These are phyloP conservation scores for Amanita exitialis DNA, from an alignment of 768 basidiomycete species.

Conservation along the genomic window DNA sequence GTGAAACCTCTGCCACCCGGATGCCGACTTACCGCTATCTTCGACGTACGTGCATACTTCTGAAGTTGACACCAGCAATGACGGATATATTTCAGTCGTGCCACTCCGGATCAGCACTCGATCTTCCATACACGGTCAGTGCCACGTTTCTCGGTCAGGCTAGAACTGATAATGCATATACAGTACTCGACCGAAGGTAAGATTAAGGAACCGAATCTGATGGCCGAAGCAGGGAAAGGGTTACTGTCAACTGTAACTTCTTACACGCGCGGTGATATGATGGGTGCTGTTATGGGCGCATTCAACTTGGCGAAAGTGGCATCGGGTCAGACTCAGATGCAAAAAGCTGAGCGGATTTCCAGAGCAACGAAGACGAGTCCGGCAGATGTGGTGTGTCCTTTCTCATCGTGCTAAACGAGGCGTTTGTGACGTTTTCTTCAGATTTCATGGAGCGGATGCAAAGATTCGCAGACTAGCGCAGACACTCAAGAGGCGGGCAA, in stretches of 20 bases:
- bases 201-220: slow-evolving; percentile 88
- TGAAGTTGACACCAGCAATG: not conserved
- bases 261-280: slow-evolving; percentile 72
- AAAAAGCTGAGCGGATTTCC: slow-evolving; percentile 50
- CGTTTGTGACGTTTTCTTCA: slow-evolving; percentile 14
- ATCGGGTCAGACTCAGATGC: slow-evolving; percentile 58
- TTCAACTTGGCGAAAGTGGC: slow-evolving; percentile 68
- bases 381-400: slow-evolving; percentile 69
- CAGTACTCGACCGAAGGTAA: slow-evolving; percentile 94
- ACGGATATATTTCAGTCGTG: slow-evolving; percentile 43
- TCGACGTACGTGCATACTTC: slow-evolving; percentile 42
- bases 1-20: slow-evolving; percentile 74
- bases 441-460: slow-evolving; percentile 85
- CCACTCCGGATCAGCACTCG: slow-evolving; percentile 83
- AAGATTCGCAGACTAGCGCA: slow-evolving; percentile 76
- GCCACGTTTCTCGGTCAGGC: not conserved
- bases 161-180: not conserved
- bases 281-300: slow-evolving; percentile 67
- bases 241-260: slow-evolving; percentile 69
- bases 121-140: slow-evolving; percentile 59
- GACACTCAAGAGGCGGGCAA: slow-evolving; percentile 58
- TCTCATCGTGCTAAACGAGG: not conserved
- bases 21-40: slow-evolving; percentile 81
- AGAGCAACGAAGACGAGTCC: slow-evolving; percentile 62
- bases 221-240: slow-evolving; percentile 80